phyloP scores from a whole-genome alignment of 2,329 filamentous ascomycete genomes.

The Seiridium cupressi region DNA sequence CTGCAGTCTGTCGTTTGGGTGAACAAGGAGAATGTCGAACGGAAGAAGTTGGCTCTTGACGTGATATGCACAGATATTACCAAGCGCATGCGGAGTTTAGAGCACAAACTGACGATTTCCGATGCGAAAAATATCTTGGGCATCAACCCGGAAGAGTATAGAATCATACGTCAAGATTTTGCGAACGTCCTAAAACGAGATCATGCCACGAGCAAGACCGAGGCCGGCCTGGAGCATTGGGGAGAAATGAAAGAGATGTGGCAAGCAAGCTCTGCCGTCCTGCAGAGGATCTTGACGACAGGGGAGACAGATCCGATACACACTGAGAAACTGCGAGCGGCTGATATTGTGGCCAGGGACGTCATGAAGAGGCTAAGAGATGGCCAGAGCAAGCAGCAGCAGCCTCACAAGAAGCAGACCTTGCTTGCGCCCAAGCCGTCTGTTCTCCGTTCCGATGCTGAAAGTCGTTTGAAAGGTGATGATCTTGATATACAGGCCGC shows the following conservation, averaged over 20 bases:
- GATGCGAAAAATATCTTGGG: constrained; percentile 66
- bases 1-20: constrained; percentile 61
- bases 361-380: constrained; percentile 76
- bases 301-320: constrained; percentile 52
- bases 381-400: constrained; percentile 52
- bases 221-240: constrained; percentile 71
- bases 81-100: constrained; percentile 68
- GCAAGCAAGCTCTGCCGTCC: constrained; percentile 56
- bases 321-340: constrained; percentile 56
- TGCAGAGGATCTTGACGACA: constrained; percentile 52
- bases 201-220: constrained; percentile 70
- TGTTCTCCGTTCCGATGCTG: too few relatives aligned
- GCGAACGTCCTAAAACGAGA: constrained; percentile 63
- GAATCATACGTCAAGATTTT: constrained; percentile 64
- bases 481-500: neutral
- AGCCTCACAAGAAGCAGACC: neutral
- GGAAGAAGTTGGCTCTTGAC: constrained; percentile 69
- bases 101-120: constrained; percentile 66
- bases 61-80: constrained; percentile 80
- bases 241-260: constrained; percentile 66
- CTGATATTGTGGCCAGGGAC: constrained; percentile 72
- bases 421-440: neutral
- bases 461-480: neutral
- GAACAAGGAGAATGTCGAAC: constrained; percentile 55
- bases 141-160: constrained; percentile 42